Percentiles rank a stretch among this genome's conserved stretches.
phyloP scores from a whole-genome alignment of 2,329 filamentous ascomycete genomes.

The Aspergillus clavatus region DNA sequence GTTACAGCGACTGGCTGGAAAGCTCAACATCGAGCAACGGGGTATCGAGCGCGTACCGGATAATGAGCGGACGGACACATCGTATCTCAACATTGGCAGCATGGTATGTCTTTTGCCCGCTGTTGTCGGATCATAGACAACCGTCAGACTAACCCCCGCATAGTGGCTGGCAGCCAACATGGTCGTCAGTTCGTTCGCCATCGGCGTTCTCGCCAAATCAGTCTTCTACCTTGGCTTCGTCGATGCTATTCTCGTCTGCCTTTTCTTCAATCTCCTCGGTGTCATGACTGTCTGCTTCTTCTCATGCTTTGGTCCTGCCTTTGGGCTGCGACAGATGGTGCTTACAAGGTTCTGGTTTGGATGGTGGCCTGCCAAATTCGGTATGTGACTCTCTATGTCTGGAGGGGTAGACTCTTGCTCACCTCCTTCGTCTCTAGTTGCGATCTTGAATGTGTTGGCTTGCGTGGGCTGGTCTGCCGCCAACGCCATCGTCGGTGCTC shows the following conservation, averaged over 20 bases:
- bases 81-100: conserved; percentile 63
- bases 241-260: conserved; percentile 65
- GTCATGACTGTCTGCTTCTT: conserved; percentile 70
- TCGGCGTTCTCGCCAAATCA: conserved; percentile 65
- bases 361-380: conserved; percentile 63
- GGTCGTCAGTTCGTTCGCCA: conserved; percentile 71
- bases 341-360: conserved; percentile 75
- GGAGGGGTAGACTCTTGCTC: too few species aligned
- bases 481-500: conserved; percentile 74
- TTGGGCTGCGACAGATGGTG: conserved; percentile 75
- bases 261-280: conserved; percentile 74
- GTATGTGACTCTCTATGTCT: conserved; percentile 47
- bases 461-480: conserved; percentile 72
- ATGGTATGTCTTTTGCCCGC: too few species aligned
- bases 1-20: conserved; percentile 59
- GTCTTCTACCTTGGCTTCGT: conserved; percentile 67
- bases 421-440: conserved; percentile 44
- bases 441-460: conserved; percentile 65
- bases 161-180: conserved; percentile 75
- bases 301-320: conserved; percentile 68
- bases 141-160: conserved; percentile 24
- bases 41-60: conserved; percentile 71
- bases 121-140: too few species aligned
- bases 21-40: conserved; percentile 65
- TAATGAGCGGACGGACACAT: conserved; percentile 62